Evolutionary conservation across 1,284 basidiomycete genomes (phyloP), one percentile per base, ranked within the genome.

Genomic region (Malassezia furfur): DNA sequence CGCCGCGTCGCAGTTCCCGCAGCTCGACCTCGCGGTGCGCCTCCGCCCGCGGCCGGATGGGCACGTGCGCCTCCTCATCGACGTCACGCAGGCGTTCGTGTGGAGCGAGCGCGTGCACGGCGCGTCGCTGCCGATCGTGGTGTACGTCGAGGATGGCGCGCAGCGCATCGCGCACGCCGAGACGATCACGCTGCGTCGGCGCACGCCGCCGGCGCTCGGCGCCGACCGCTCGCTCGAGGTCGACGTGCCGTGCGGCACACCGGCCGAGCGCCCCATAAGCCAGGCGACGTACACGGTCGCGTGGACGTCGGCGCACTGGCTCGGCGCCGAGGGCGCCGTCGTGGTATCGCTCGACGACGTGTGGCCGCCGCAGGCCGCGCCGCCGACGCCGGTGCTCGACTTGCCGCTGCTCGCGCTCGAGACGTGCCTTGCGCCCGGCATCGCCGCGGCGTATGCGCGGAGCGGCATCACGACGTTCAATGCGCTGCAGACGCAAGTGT

Each of bases 101-200:
- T 98, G 94, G 94, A 87, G 80, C 65, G 70, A 79, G 30, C 86
- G 83, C 71, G 68, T 85, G 4, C 91, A 94, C 63, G 87, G 86
- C 0, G 79, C 78, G 3, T 78, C 80, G 0, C 89, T 98, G 75
- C 86, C 89, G 1, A 96, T 98, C 77, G 94, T 90, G 83, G 77
- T 98, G 46, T 98, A 94, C 93, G 79, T 96, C 6, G 91, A 98
- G 77, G 89, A 93, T 67, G 80, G 85, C 32, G 81, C 86, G 41
- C 86, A 84, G 9, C 67, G 81, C 17, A 81, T 82, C 37, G 94
- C 98, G 65, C 80, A 93, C n/a, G 88, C 94, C 69, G 81, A 87
- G 62, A 79, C 84, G 1, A 44, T 61, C 10, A 61, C 63, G 34
- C 55, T 68, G 25, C 44, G 55, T 10, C 54, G 0, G 51, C 57